Evolutionary conservation across 768 basidiomycete genomes (phyloP).

Genomic region (Russula olivacea): DNA sequence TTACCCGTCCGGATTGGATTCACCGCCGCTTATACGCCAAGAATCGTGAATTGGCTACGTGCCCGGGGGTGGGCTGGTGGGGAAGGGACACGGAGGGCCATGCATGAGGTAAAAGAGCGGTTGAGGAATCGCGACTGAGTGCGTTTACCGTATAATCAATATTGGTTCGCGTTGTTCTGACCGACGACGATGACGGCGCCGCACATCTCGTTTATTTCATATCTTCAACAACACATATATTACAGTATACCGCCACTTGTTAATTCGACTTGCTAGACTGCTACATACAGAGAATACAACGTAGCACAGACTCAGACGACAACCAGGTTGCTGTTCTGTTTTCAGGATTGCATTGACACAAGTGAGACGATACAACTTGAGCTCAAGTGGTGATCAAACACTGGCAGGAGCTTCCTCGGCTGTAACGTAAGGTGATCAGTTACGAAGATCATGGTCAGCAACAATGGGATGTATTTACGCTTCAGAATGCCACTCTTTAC

Average conservation of each 20-base stretch:
- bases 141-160: constrained; percentile 2
- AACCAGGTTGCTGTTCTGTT: neutral
- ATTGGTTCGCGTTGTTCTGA: constrained; percentile 18
- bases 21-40: constrained; percentile 81
- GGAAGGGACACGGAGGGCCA: constrained; percentile 63
- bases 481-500: constrained; percentile 59
- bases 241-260: constrained; percentile 6
- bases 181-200: neutral
- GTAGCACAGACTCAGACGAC: constrained; percentile 7
- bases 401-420: constrained; percentile 19
- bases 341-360: neutral
- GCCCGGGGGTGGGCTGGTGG: constrained; percentile 75
- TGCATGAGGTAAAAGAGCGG: constrained; percentile 38
- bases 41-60: constrained; percentile 80
- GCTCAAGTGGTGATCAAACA: constrained; percentile 11
- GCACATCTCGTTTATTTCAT: constrained; percentile 1
- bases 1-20: constrained; percentile 84
- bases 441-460: neutral
- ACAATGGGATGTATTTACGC: constrained; percentile 30
- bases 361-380: neutral
- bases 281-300: constrained; percentile 16
- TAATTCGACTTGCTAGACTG: constrained; percentile 12
- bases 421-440: constrained; percentile 1
- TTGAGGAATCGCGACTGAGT: constrained; percentile 28
- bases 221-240: neutral